Evolutionary conservation across 2,329 filamentous ascomycete species (phyloP), one percentile per base, ranked within the genome.

Genomic region (Penicillium oxalicum): DNA sequence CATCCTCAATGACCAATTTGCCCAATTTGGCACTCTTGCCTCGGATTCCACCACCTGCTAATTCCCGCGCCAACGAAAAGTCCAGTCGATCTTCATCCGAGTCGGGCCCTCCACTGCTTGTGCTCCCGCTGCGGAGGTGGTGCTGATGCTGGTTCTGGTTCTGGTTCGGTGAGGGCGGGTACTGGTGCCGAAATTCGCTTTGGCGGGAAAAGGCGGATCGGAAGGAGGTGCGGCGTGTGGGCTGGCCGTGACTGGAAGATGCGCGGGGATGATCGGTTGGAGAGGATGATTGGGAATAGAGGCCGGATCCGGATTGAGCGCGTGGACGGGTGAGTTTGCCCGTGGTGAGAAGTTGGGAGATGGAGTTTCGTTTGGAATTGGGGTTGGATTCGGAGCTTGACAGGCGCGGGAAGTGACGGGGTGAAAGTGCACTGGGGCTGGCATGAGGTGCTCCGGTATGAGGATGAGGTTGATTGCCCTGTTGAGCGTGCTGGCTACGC

Each of bases 1-100:
- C 91, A 48, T 91, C 83, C 59, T 90, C 82, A 34, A 98, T 79
- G 44, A 97, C 89, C 44, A 98, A 73, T 70, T 97, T 98, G 0
- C 91, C 93, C 59, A 98, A 74, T 73, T 98, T 98, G 3, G 89
- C 91, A 61, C 88, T 82, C 66, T 88, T 90, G 0, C 91, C 91
- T 39, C 85, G 79, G 62, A 87, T 86, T 0, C 91, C 91, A 24
- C 91, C 91, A 1, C 91, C 91, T 0, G 91, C 91, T 48, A 80
- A 81, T 68, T 97, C 91, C 55, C 81, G 81, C 0, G 90, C 91
- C 0, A 96, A 75, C 24, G 82, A 86, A 2, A 93, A 66, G 62
- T 91, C 87, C 45, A 91, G 73, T 57, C 78, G 65, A 18, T 75
- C 70, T 29, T 72, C 65, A 32, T 70, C 64, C 8, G 54, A 60